Percentiles rank a stretch among this genome's conserved stretches.
Conservation (phyloP, 305 asterid species). For the Ruellia speciosa region DNA sequence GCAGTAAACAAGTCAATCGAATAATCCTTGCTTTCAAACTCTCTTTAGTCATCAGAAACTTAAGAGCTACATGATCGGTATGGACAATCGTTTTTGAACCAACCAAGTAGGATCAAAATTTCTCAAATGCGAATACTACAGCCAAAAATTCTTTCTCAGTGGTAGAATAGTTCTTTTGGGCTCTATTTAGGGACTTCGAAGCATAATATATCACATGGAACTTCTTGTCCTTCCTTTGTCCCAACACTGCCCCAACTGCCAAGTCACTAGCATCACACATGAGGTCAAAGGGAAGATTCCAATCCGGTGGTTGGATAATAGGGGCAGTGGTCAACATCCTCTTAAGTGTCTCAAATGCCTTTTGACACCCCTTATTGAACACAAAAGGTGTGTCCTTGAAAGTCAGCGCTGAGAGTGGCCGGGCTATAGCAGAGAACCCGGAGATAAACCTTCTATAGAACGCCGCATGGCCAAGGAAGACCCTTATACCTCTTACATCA, state of each 20-base stretch:
- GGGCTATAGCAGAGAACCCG: background rate
- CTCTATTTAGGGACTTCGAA: background rate
- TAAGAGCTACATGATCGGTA: background rate
- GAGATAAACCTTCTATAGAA: background rate
- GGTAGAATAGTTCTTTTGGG: background rate
- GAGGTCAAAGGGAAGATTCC: background rate
- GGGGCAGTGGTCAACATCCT: background rate
- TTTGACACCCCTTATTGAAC: background rate
- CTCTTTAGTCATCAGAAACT: background rate
- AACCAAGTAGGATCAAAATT: background rate
- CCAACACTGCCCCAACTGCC: background rate
- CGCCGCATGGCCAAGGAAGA: background rate
- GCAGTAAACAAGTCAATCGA: background rate
- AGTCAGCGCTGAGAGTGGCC: background rate
- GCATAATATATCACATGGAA: background rate
- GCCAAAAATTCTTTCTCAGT: background rate
- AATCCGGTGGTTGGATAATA: background rate
- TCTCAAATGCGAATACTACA: background rate
- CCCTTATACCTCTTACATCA: background rate
- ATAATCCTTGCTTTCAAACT: background rate
- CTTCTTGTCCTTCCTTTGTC: background rate
- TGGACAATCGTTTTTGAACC: background rate
- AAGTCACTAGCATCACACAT: background rate
- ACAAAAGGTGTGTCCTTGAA: background rate
- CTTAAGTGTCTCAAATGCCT: background rate